These are phyloP conservation scores for Penicillium janthinellum DNA, from an alignment of 2,329 filamentous ascomycete species.

Conservation along the genomic window DNA sequence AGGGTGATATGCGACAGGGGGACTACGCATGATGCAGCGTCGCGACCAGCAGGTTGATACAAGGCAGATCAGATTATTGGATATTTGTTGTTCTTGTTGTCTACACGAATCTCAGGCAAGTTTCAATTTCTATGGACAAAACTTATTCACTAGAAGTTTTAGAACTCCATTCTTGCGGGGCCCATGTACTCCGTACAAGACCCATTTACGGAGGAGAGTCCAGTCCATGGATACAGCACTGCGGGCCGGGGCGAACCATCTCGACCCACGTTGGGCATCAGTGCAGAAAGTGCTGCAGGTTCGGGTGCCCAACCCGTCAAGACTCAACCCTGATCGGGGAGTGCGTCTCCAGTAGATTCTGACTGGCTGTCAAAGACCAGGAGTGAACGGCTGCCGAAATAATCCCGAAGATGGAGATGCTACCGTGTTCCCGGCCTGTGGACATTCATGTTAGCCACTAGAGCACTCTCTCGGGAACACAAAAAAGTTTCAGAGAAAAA, in stretches of 20 bases:
- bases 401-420: not conserved
- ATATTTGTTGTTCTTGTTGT: no score
- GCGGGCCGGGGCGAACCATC: conserved; percentile 27
- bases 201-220: not conserved
- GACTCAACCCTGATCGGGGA: not conserved
- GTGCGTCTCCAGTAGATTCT: not conserved
- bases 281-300: conserved; percentile 34
- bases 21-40: not conserved
- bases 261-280: conserved; percentile 39
- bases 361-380: not conserved
- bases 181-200: not conserved
- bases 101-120: not conserved
- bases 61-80: not conserved
- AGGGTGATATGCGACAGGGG: not conserved
- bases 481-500: conserved; percentile 16
- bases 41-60: not conserved
- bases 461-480: conserved; percentile 1
- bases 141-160: no score
- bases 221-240: conserved; percentile 10
- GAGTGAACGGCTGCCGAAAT: not conserved
- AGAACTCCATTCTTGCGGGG: no score
- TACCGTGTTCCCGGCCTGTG: conserved; percentile 1
- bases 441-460: conserved; percentile 19
- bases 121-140: not conserved
- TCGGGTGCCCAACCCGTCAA: not conserved